These are phyloP conservation scores for Phylloporus sp. DNA, from an alignment of 768 basidiomycete genomes.

Conservation along the genomic window DNA sequence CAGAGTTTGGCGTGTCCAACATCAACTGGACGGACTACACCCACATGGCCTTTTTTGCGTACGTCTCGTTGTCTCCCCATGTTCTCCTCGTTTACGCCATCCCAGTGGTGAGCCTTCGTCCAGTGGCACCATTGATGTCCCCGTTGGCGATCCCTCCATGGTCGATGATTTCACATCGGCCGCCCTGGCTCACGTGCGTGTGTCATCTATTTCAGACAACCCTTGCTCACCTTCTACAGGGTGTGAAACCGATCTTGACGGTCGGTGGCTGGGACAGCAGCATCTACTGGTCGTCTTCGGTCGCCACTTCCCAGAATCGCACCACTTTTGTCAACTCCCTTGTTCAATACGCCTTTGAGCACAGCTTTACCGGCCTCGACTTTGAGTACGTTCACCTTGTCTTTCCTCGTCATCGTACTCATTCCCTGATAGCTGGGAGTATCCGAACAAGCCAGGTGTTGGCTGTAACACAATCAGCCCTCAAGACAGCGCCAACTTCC, in stretches of 20 bases:
- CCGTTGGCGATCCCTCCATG: constrained; percentile 2
- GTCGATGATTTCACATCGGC: constrained; percentile 21
- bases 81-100: neutral
- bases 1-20: constrained; percentile 41
- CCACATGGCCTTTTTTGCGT: constrained; percentile 63
- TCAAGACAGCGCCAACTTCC: constrained; percentile 74
- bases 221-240: constrained; percentile 29
- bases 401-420: neutral
- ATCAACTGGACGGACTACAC: constrained; percentile 69
- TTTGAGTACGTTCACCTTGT: constrained; percentile 49
- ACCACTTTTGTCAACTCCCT: constrained; percentile 56
- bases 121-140: constrained; percentile 10
- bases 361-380: constrained; percentile 61
- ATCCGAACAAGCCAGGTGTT: constrained; percentile 65
- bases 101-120: constrained; percentile 24
- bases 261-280: constrained; percentile 71
- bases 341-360: constrained; percentile 42
- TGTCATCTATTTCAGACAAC: neutral
- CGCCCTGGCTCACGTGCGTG: constrained; percentile 25
- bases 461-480: constrained; percentile 62
- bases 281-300: constrained; percentile 55
- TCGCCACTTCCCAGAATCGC: constrained; percentile 52
- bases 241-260: constrained; percentile 54
- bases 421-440: constrained; percentile 69
- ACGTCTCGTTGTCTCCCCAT: neutral